These are phyloP conservation scores for Basipetospora chlamydospora DNA, from an alignment of 2,329 filamentous ascomycete species.

Conservation along the genomic window DNA sequence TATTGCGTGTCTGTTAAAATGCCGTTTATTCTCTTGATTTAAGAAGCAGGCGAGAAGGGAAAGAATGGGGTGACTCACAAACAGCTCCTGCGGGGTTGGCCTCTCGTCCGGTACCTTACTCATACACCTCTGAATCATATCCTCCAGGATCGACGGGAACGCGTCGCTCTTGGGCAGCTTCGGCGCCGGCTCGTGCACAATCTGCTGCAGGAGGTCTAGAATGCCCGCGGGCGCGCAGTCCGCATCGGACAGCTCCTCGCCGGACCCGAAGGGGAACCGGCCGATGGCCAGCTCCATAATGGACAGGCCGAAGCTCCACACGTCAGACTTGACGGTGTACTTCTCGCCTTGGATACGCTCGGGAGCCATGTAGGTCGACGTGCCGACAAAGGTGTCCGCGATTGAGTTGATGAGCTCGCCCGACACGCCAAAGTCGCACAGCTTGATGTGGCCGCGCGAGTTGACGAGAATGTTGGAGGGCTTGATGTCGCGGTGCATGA, in stretches of 20 bases:
- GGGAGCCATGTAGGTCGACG: constrained; percentile 97
- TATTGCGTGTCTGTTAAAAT: constrained; percentile 19
- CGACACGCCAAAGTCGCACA: constrained; percentile 98
- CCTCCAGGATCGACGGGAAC: constrained; percentile 85
- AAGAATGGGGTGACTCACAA: constrained; percentile 40
- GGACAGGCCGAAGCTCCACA: constrained; percentile 92
- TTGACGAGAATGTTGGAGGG: constrained; percentile 96
- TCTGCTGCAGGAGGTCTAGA: constrained; percentile 87
- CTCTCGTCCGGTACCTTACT: constrained; percentile 78
- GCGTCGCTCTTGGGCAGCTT: constrained; percentile 93
- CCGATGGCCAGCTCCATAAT: constrained; percentile 97
- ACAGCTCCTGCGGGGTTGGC: constrained; percentile 86
- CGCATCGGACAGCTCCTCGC: constrained; percentile 53
- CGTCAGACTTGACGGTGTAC: constrained; percentile 96
- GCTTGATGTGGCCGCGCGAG: constrained; percentile 84
- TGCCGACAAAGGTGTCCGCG: constrained; percentile 95
- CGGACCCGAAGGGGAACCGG: constrained; percentile 83
- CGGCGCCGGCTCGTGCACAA: constrained; percentile 90
- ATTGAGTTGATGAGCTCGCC: constrained; percentile 96
- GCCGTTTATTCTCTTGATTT: too few relatives aligned
- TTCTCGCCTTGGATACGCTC: constrained; percentile 94
- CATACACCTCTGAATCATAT: constrained; percentile 94
- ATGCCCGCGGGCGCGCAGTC: constrained; percentile 86
- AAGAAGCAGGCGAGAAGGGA: background rate
- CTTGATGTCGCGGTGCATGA: constrained; percentile 99